A percentile compares a stretch with the other conserved stretches of the same genome.
phyloP scores from a whole-genome alignment of 202 grass and related monocot species.

The Brachypodium distachyon region DNA sequence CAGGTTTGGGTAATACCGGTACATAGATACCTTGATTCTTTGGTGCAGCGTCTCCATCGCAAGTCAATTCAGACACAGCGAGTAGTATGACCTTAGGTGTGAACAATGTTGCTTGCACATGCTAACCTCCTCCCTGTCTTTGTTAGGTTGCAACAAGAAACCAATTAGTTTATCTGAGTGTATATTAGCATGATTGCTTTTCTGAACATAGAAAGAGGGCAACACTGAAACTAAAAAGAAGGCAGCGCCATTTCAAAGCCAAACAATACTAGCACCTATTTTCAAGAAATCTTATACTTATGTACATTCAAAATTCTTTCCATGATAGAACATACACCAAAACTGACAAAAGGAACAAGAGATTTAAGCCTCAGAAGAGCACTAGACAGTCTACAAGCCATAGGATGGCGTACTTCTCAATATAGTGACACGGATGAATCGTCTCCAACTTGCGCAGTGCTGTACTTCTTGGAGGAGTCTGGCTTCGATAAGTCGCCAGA shows the following conservation, averaged over 20 bases:
- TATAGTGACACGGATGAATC: conserved; percentile 35
- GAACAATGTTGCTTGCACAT: conserved; percentile 37
- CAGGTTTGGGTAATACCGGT: conserved; percentile 2
- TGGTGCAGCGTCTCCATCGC: conserved; percentile 26
- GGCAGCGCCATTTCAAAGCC: background rate
- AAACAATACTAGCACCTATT: conserved; percentile 26
- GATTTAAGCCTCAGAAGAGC: conserved; percentile 7
- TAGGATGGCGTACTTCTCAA: conserved; percentile 21
- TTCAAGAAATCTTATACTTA: conserved; percentile 36
- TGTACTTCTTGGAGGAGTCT: conserved; percentile 35
- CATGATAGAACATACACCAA: conserved; percentile 29
- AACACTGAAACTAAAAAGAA: background rate
- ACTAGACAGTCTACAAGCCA: conserved; percentile 23
- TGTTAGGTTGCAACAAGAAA: conserved; percentile 37
- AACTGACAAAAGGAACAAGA: conserved; percentile 2
- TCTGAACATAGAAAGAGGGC: conserved; percentile 14
- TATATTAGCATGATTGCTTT: conserved; percentile 38
- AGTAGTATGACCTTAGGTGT: conserved; percentile 17
- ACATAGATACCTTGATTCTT: conserved; percentile 4
- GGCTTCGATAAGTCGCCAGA: conserved; percentile 47
- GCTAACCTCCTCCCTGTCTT: conserved; percentile 25
- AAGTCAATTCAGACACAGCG: conserved; percentile 24
- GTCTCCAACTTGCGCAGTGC: conserved; percentile 48
- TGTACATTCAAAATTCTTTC: conserved; percentile 32
- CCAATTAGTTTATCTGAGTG: conserved; percentile 8